Evolutionary conservation across 2,329 filamentous ascomycete species (phyloP), one percentile per base, ranked within the genome.

Genomic region (Fusarium drepaniforme): DNA sequence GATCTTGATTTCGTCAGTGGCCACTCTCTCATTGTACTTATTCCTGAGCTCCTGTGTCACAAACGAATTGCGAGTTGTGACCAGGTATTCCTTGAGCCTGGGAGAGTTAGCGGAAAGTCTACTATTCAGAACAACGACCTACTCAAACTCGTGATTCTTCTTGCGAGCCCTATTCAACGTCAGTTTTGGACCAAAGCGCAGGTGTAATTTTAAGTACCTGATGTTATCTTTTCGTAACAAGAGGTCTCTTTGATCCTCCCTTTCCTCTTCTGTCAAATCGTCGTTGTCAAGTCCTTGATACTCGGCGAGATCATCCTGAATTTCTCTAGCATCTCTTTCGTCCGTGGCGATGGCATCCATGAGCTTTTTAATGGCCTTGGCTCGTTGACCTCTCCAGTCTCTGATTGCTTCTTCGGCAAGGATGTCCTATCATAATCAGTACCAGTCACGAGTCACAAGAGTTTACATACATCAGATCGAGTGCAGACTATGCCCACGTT

Each of bases 401-500:
- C 64, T 77, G 15, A 66, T 74, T 4, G 82, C 81, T 68, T 84
- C 81, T 15, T 83, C 77, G 1, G 82, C 72, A 21, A 74, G 35
- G 18, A 84, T 82, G 1, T 81, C 81, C 83, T 56, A 15, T 2
- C 5, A 21, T 9, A 0, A 11, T 70, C 8, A 71, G 65, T 18
- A 21, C 62, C 8, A 58, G 3, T 15, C 4, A 11, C 12, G 11
- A 2, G 28, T 8, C 3, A 4, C 2, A 0, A 3, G 7, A 1
- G 9, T 1, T 9, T 16, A 70, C 81, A 70, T 70, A 84, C 85
- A 71, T 87, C 85, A 2, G 85, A 84, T 23, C 71, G 81, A 1
- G 85, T 86, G 66, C 85, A 87, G 3, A 86, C 79, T 9, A 87
- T 85, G n/a, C 83, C 81, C 9, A 86, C 78, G 4, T 85, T 86